Base-by-base conservation (phyloP, 1,139 yeast species). In the Yamadazyma sp. region DNA sequence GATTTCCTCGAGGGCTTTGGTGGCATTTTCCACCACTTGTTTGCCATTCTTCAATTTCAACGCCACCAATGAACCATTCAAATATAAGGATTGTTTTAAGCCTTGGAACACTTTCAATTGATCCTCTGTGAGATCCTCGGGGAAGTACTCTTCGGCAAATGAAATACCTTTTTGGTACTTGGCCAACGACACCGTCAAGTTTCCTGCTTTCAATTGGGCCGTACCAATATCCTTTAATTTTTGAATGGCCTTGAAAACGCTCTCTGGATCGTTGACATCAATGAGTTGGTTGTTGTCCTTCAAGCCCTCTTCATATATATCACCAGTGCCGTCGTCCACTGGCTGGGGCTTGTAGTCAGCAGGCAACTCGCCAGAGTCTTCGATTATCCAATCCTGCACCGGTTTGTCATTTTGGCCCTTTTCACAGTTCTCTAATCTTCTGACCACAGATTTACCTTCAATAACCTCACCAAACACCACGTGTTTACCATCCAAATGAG, bases 391-490 rank as follows among this genome's bases (percentile, higher is more conserved):
- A 31, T 79, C 83, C 40, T 73, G 66, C 17, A 64, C 56, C 34
- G 96, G 95, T 51, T 70, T 74, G 57, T 87, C 95, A 30, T 72
- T 69, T 2, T 66, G 67, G 38, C 75, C 83, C 32, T 87, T 84
- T 48, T 78, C 78, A 36, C 75, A 69, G 55, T 80, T 74, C 66
- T 92, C 98, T 42, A 92, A 72, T 48, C 75, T 71, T 53, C 95
- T 81, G 20, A 88, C 89, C 25, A 89, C 64, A 9, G 92, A 79
- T 61, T 85, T 87, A 36, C 98, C 98, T 40, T 81, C 75, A 36
- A 88, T 62, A 17, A 92, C 89, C 61, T 84, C 80, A 46, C 99
- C 99, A 61, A 92, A 94, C 7, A 92, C 97, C 41, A 91, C 98
- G 62, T 94, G 98, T 64, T 92, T 91, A 34, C 94, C 95, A 60